phyloP scores from a whole-genome alignment of 139 green algal genomes.

The Pleodorina starrii region DNA sequence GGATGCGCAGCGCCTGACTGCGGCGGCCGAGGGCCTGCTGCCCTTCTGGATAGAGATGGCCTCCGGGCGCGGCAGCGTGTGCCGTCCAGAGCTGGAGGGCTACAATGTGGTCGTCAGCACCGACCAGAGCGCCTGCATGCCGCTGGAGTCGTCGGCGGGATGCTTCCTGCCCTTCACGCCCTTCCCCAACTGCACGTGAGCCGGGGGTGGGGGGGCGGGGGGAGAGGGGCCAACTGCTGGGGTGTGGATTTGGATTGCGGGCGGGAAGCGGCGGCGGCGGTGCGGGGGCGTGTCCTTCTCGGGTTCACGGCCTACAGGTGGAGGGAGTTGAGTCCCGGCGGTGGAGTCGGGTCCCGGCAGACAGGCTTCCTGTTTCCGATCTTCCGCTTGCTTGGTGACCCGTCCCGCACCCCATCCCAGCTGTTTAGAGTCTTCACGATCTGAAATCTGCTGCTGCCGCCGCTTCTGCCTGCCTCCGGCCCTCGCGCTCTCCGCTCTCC shows the following conservation, averaged over 20 bases:
- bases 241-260: too few relatives aligned
- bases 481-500: background rate
- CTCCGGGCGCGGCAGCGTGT: background rate
- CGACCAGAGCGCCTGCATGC: background rate
- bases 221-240: too few relatives aligned
- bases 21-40: background rate
- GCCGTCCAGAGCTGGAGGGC: background rate
- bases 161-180: background rate
- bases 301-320: too few relatives aligned
- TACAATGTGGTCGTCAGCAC: background rate
- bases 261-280: too few relatives aligned
- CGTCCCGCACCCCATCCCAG: too few relatives aligned
- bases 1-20: background rate
- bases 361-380: too few relatives aligned
- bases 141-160: background rate
- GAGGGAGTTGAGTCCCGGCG: too few relatives aligned
- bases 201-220: background rate
- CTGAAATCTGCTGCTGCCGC: background rate
- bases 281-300: too few relatives aligned
- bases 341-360: too few relatives aligned
- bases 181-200: slow-evolving; percentile 7
- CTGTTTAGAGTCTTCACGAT: too few relatives aligned
- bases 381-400: too few relatives aligned
- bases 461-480: too few relatives aligned
- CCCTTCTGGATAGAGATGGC: background rate